Evolutionary conservation across 2,329 filamentous ascomycete species (phyloP), one percentile per base, ranked within the genome.

Genomic region (Calcarisporium arbuscula): DNA sequence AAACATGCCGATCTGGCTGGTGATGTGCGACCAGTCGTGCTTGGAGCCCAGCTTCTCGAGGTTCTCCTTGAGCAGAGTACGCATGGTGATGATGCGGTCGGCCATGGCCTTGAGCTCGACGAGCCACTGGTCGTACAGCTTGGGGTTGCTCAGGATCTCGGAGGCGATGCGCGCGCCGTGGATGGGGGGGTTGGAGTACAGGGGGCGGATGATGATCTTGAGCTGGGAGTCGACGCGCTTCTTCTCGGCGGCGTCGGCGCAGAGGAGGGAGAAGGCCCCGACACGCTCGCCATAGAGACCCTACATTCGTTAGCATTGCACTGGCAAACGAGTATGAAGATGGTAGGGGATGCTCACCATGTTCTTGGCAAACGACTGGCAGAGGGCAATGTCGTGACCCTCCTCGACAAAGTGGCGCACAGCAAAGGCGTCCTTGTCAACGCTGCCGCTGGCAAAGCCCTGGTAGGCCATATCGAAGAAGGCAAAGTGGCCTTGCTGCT

Each of bases 401-500:
- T 95, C 72, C 67, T 87, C 76, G 60, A 95, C 80, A 62, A 98
- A 98, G 74, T 95, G 74, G 49, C 92, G 81, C 48, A 96, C 76
- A 42, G 92, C 86, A 60, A 90, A 96, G 45, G 92, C 92, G 60
- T 98, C 90, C 64, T 81, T 81, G 72, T 94, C 78, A 46, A 85
- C 92, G 67, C 94, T 78, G 50, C 90, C 90, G 46, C 83, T 92
- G 51, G 90, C 90, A 57, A 98, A 96, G 52, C 90, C 90, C 70
- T 98, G 90, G 75, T 98, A 98, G 46, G 90, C 90, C 89, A 95
- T 95, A 65, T 96, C 90, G 70, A 96, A 98, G 78, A 98, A 95
- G 53, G 87, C 81, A 62, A 83, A 94, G 75, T 96, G 90, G 32
- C 74, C 80, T 61, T 84, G 80, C 59, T 79, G 75, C 77, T 94